Conservation (phyloP, 305 asterid species). For the Fraxinus velutina region DNA sequence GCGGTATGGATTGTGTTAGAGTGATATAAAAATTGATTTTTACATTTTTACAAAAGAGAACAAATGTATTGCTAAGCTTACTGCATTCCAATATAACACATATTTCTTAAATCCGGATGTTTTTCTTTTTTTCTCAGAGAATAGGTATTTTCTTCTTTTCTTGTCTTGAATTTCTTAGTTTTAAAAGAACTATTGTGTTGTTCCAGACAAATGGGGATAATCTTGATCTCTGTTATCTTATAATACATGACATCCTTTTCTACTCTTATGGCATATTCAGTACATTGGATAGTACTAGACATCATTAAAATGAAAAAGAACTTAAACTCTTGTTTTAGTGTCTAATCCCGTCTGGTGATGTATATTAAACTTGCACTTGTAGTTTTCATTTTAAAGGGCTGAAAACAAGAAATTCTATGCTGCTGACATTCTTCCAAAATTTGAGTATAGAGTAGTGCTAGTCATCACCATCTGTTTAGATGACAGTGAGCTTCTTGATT, state of each 20-base stretch:
- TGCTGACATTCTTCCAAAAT: not conserved
- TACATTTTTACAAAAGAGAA: constrained; percentile 9
- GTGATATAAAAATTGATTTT: constrained; percentile 25
- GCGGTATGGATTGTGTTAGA: constrained; percentile 18
- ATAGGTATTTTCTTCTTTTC: not conserved
- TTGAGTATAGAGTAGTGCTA: not conserved
- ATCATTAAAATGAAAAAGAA: not conserved
- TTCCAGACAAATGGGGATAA: not conserved
- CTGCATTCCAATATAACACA: constrained; percentile 18
- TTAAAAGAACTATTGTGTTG: not conserved
- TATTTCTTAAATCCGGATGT: constrained; percentile 6
- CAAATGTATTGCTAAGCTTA: constrained; percentile 14
- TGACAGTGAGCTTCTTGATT: not conserved
- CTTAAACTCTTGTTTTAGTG: not conserved
- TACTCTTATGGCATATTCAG: not conserved
- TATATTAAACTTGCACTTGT: not conserved
- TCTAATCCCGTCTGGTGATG: not conserved
- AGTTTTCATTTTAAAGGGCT: not conserved
- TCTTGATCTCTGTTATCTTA: not conserved
- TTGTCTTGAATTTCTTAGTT: not conserved
- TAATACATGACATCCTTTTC: not conserved
- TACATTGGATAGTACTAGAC: not conserved
- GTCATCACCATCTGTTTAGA: not conserved
- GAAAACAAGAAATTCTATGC: not conserved
- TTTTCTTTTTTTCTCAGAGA: not conserved